Base-by-base conservation (phyloP, 1,284 basidiomycete species). In the Grifola frondosa region DNA sequence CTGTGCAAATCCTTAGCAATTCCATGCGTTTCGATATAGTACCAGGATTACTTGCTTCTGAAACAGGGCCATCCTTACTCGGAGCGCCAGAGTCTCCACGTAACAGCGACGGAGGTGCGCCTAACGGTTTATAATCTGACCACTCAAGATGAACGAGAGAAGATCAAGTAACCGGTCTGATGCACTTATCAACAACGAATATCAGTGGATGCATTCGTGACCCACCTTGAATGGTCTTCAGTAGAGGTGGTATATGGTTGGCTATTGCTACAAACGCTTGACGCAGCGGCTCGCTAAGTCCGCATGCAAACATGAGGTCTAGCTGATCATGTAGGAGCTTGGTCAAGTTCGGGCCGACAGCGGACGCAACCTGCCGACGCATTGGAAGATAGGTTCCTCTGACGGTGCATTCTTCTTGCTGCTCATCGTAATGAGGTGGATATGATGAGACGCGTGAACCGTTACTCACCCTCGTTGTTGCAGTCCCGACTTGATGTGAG, bases 371-470 rank as follows among this genome's bases (percentile, higher is more conserved):
- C 97, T 95, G 25, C 93, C 93, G 37, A 99, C 81, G 65, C 97
- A 99, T 71, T 98, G 91, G 62, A 99, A 99, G 53, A 99, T 95
- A 0, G 96, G 91, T 50, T 92, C 92, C 67, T 98, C 96, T 12
- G 89, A 85, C 5, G 91, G 89, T 3, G 91, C 90, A 59, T 92
- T 93, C 75, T 96, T 98, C 65, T 88, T 92, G 33, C 92, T 92
- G 59, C 35, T 29, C 12, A 5, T 21, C 28, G 30, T 8, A 17
- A 36, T 48, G 42, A 48, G 59, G 15, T 12, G 11, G 1, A 40
- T 41, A 52, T 20, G 40, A 2, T 13, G 31, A 16, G 34, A 35
- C n/a, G 49, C 44, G 45, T n/a, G 10, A 9, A 34, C 16, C 16
- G 29, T 20, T 33, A 31, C 81, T 50, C 57, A 92, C 90, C 92